phyloP scores from a whole-genome alignment of 192 early-diverging fungal species.

The Coemansia umbellata region DNA sequence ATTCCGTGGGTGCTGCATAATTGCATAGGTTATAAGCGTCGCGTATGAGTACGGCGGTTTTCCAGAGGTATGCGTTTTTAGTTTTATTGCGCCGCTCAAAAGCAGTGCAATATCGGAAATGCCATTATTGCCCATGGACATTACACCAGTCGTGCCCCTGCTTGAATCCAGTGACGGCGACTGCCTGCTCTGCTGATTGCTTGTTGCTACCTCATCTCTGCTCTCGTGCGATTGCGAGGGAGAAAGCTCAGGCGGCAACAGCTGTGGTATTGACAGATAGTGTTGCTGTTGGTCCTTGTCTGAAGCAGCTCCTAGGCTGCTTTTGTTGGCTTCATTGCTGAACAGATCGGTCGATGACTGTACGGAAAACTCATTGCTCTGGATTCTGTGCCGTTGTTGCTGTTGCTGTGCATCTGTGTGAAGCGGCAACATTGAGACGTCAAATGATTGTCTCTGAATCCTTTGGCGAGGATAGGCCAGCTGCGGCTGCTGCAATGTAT shows the following conservation, averaged over 20 bases:
- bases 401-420: background rate
- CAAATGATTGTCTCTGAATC: constrained; percentile 30
- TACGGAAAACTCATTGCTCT: too few species aligned
- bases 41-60: constrained; percentile 87
- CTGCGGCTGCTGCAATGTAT: constrained; percentile 6
- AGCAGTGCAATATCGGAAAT: constrained; percentile 43
- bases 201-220: background rate
- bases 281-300: background rate
- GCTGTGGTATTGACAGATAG: background rate
- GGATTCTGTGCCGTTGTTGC: constrained; percentile 3
- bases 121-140: constrained; percentile 4
- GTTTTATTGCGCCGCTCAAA: constrained; percentile 39
- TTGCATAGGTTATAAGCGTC: constrained; percentile 77
- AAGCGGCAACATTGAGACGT: constrained; percentile 15
- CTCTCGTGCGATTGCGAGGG: background rate
- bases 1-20: constrained; percentile 59
- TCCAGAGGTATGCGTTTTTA: constrained; percentile 36
- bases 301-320: constrained; percentile 7
- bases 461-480: constrained; percentile 1
- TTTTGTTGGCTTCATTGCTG: constrained; percentile 4
- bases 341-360: too few species aligned
- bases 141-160: background rate
- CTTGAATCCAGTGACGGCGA: constrained; percentile 11
- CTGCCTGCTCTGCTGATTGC: background rate
- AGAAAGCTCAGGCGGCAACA: background rate